Conservation (phyloP, 192 early-diverging fungal genomes). For the Linnemannia schmuckeri region DNA sequence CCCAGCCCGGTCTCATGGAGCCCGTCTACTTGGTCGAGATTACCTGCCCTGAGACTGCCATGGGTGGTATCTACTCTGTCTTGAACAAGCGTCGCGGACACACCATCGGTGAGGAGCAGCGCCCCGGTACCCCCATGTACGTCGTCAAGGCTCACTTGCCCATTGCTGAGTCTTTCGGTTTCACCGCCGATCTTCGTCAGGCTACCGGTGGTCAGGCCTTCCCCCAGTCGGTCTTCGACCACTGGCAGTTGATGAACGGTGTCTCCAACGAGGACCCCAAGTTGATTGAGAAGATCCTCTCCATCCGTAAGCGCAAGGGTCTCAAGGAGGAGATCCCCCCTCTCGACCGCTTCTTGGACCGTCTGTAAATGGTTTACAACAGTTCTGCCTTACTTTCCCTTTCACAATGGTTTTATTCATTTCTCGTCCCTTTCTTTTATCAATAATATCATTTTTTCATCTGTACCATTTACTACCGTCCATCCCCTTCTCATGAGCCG, state of each 20-base stretch:
- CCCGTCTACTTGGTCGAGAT: slow-evolving; percentile 97
- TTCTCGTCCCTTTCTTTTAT: too few relatives aligned
- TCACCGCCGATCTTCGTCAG: slow-evolving; percentile 93
- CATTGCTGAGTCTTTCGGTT: slow-evolving; percentile 98
- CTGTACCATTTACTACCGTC: too few relatives aligned
- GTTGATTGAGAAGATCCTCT: slow-evolving; percentile 81
- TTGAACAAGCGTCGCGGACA: slow-evolving; percentile 97
- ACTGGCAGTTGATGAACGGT: slow-evolving; percentile 95
- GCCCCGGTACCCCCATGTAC: slow-evolving; percentile 91
- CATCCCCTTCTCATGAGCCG: too few relatives aligned
- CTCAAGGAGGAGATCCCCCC: slow-evolving; percentile 81
- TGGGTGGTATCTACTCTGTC: slow-evolving; percentile 97
- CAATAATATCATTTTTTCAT: too few relatives aligned
- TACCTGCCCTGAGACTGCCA: slow-evolving; percentile 92
- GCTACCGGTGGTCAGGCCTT: slow-evolving; percentile 98
- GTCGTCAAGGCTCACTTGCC: slow-evolving; percentile 96
- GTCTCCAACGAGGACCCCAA: slow-evolving; percentile 83
- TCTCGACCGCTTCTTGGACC: slow-evolving; percentile 87
- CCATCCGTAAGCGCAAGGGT: slow-evolving; percentile 95
- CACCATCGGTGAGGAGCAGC: slow-evolving; percentile 91
- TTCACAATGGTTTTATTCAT: too few relatives aligned
- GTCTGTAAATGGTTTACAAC: slow-evolving; percentile 68
- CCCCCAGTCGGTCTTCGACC: slow-evolving; percentile 97
- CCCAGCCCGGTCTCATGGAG: slow-evolving; percentile 92
- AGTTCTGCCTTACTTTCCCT: too few relatives aligned